phyloP scores from a whole-genome alignment of 148 eudicot species.

The Polygonum maritimum region DNA sequence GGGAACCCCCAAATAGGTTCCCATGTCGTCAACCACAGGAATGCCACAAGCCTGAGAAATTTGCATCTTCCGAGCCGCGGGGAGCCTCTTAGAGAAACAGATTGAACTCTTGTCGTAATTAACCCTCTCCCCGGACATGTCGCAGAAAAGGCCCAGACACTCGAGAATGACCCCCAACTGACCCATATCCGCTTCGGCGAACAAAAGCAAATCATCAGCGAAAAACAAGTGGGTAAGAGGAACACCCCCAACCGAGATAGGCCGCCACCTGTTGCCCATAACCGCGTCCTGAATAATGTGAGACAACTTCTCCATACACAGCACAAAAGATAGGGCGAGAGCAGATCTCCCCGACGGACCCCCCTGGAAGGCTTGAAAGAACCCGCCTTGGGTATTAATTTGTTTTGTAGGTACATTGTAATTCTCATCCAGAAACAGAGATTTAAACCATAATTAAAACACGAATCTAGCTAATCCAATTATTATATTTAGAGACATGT shows the following conservation, averaged over 20 bases:
- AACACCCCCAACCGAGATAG: not conserved
- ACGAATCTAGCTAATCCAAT: too few relatives aligned
- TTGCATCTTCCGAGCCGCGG: too few relatives aligned
- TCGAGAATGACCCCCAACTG: not conserved
- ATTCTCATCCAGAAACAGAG: too few relatives aligned
- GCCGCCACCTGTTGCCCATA: not conserved
- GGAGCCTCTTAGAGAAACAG: not conserved
- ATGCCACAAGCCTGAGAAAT: too few relatives aligned
- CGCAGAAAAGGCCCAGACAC: not conserved
- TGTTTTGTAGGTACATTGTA: too few relatives aligned
- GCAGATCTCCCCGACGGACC: not conserved
- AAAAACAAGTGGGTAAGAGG: not conserved
- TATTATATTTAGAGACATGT: too few relatives aligned
- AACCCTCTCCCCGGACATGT: not conserved
- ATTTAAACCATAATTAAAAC: too few relatives aligned
- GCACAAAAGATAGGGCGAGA: not conserved
- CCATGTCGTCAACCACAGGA: too few relatives aligned
- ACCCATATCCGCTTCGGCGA: not conserved
- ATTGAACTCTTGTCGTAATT: too few relatives aligned
- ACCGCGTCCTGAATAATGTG: not conserved
- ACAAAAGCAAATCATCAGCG: not conserved
- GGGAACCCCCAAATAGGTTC: too few relatives aligned
- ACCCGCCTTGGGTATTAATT: not conserved
- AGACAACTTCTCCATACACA: not conserved
- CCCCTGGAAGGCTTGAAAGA: not conserved